Conservation (phyloP, 2,329 filamentous ascomycete genomes). For the Alternaria rosae region DNA sequence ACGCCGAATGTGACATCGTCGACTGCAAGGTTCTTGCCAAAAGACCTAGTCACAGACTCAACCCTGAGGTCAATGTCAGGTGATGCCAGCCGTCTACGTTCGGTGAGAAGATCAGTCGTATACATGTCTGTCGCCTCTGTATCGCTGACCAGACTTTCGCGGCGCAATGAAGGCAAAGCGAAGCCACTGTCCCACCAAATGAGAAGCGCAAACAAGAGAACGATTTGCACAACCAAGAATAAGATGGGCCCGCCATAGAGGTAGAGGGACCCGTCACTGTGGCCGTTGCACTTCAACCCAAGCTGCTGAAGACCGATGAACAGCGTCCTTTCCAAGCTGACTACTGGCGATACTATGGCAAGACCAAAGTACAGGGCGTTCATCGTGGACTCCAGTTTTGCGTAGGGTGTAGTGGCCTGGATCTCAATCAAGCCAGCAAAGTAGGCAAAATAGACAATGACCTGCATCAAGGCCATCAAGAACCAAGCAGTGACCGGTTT, state of each 20-base stretch:
- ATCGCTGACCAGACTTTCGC: slow-evolving; percentile 46
- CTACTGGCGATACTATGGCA: slow-evolving; percentile 29
- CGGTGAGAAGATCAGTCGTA: slow-evolving; percentile 67
- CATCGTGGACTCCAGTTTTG: slow-evolving; percentile 23
- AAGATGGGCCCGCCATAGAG: slow-evolving; percentile 85
- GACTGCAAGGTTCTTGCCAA: slow-evolving; percentile 76
- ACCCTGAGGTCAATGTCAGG: slow-evolving; percentile 77
- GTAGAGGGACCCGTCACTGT: slow-evolving; percentile 73
- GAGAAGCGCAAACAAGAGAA: slow-evolving; percentile 74
- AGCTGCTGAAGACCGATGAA: slow-evolving; percentile 85
- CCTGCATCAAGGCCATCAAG: slow-evolving; percentile 73
- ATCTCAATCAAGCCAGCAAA: slow-evolving; percentile 43
- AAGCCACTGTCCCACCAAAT: slow-evolving; percentile 81
- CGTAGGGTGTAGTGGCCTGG: slow-evolving; percentile 24
- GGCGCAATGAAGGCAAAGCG: slow-evolving; percentile 61
- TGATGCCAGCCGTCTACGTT: slow-evolving; percentile 68
- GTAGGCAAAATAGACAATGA: slow-evolving; percentile 56
- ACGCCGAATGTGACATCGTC: slow-evolving; percentile 88
- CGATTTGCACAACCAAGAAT: slow-evolving; percentile 78
- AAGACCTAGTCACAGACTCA: slow-evolving; percentile 79
- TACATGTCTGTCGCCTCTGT: slow-evolving; percentile 55
- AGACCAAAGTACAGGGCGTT: slow-evolving; percentile 35
- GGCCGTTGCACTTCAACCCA: slow-evolving; percentile 73
- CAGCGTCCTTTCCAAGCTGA: slow-evolving; percentile 67
- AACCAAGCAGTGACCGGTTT: slow-evolving; percentile 87